Conservation (phyloP, 75 land plant genomes). For the Chamaecyparis obtusa region DNA sequence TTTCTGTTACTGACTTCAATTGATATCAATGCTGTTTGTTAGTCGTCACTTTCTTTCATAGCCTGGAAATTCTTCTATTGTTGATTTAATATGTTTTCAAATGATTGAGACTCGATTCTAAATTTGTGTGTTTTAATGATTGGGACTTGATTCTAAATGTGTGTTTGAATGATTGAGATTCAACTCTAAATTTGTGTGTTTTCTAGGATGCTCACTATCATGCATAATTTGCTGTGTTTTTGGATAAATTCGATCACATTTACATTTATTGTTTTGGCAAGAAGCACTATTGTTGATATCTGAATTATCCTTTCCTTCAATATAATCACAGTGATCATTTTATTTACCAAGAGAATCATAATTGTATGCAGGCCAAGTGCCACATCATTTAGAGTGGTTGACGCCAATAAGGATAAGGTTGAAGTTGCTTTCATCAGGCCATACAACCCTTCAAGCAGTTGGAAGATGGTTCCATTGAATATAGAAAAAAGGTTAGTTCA, state of each 20-base stretch:
- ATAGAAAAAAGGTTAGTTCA: conserved; percentile 35
- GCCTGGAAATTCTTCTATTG: neutral
- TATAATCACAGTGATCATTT: neutral
- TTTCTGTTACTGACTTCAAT: too few relatives aligned
- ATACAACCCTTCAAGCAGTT: conserved; percentile 20
- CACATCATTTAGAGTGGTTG: conserved; percentile 19
- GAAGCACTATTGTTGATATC: neutral
- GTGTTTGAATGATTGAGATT: neutral
- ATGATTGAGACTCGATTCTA: neutral
- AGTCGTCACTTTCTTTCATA: too few relatives aligned
- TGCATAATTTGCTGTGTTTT: neutral
- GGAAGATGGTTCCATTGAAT: conserved; percentile 32
- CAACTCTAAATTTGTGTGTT: neutral
- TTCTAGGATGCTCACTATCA: neutral
- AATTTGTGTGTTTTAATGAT: neutral
- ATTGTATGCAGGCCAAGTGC: conserved; percentile 24
- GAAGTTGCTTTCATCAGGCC: conserved; percentile 36
- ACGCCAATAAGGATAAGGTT: conserved; percentile 27
- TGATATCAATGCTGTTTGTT: too few relatives aligned
- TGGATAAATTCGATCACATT: neutral
- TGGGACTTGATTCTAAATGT: neutral
- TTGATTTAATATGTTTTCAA: neutral
- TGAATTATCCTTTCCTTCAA: neutral
- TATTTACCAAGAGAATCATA: neutral
- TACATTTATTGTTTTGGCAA: neutral